These are phyloP conservation scores for Jamesozyma hellenica DNA, from an alignment of 805 yeast species.

Conservation along the genomic window DNA sequence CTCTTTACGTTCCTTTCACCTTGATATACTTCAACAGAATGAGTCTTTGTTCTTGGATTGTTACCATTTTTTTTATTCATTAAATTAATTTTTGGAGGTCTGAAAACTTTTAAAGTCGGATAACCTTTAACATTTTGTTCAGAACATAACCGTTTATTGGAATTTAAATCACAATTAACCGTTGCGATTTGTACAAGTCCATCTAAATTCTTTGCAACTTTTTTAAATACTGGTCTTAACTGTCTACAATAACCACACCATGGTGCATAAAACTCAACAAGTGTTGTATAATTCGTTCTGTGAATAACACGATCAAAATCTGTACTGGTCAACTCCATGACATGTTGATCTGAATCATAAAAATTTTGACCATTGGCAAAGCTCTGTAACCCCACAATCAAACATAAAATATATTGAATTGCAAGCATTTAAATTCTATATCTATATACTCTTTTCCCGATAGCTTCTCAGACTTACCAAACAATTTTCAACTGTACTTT, in stretches of 20 bases:
- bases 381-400: neutral
- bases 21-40: conserved; percentile 46
- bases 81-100: conserved; percentile 58
- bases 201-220: conserved; percentile 51
- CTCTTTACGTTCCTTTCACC: conserved; percentile 53
- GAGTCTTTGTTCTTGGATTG: conserved; percentile 18
- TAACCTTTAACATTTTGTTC: conserved; percentile 59
- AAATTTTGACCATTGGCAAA: conserved; percentile 19
- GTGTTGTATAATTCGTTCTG: conserved; percentile 62
- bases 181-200: conserved; percentile 61
- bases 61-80: conserved; percentile 13
- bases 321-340: conserved; percentile 45
- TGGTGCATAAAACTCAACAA: conserved; percentile 89
- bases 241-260: conserved; percentile 95
- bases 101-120: conserved; percentile 74
- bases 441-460: too few species aligned
- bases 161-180: conserved; percentile 70
- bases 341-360: conserved; percentile 29
- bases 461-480: too few species aligned
- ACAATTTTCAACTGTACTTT: too few species aligned
- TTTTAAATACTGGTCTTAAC: conserved; percentile 52
- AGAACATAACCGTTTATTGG: conserved; percentile 61
- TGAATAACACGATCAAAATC: conserved; percentile 60
- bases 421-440: neutral
- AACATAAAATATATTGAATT: neutral